These are phyloP conservation scores for Termitomyces sp. DNA, from an alignment of 768 basidiomycete species.

Conservation along the genomic window DNA sequence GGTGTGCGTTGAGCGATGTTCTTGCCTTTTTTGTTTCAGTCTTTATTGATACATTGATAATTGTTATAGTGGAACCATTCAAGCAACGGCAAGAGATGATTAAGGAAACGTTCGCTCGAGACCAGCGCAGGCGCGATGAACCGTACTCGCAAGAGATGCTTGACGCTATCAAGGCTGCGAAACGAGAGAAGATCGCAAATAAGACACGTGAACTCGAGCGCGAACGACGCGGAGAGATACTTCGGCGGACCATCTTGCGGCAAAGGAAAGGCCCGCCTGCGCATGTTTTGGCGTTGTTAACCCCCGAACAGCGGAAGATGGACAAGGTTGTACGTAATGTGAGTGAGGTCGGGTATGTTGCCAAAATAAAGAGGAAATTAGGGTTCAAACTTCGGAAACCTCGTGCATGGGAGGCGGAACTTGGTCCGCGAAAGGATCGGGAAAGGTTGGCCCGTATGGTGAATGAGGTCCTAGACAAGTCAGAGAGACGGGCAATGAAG, in stretches of 20 bases:
- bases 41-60: not conserved
- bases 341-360: conserved; percentile 69
- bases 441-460: conserved; percentile 20
- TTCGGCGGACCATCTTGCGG: conserved; percentile 39
- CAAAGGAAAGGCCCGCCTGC: conserved; percentile 57
- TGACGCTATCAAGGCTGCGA: conserved; percentile 45
- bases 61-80: conserved; percentile 31
- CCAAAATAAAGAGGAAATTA: conserved; percentile 49
- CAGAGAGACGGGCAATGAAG: conserved; percentile 16
- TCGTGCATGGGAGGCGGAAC: conserved; percentile 29
- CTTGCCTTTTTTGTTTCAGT: not conserved
- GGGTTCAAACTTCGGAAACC: conserved; percentile 44
- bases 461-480: conserved; percentile 22
- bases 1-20: conserved; percentile 31
- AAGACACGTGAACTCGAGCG: conserved; percentile 57
- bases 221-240: conserved; percentile 59
- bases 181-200: conserved; percentile 54
- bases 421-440: conserved; percentile 22
- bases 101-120: conserved; percentile 27
- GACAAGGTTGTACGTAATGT: conserved; percentile 48
- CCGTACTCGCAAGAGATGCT: conserved; percentile 46
- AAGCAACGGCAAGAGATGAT: conserved; percentile 24
- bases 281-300: conserved; percentile 49
- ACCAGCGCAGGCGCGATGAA: conserved; percentile 32
- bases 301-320: conserved; percentile 34